These are phyloP conservation scores for Boletus reticulatus DNA, from an alignment of 768 basidiomycete genomes.

Conservation along the genomic window DNA sequence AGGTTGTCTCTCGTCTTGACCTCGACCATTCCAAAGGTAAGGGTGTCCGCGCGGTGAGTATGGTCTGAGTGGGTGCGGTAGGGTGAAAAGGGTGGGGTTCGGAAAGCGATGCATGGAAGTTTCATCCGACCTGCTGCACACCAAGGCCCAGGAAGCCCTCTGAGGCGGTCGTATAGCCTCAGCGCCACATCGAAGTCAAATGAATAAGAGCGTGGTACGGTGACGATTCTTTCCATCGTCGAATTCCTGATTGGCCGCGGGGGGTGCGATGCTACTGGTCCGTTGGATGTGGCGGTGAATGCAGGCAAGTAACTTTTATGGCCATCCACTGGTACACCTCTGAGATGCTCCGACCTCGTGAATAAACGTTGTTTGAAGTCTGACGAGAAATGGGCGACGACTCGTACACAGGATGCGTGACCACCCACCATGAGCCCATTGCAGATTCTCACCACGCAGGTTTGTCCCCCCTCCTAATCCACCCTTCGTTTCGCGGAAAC, in stretches of 20 bases:
- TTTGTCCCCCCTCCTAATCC: not conserved
- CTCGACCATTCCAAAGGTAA: not conserved
- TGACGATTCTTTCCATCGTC: not conserved
- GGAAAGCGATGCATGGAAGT: conserved; percentile 1
- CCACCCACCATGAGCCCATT: not conserved
- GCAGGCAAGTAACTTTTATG: not conserved
- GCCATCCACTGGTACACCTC: not conserved
- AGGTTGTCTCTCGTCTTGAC: not conserved
- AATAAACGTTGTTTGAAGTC: not conserved
- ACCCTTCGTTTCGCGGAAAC: not conserved
- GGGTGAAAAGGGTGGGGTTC: not conserved
- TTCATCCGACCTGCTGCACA: conserved; percentile 1
- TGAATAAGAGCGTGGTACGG: too few relatives aligned
- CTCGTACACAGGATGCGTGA: not conserved
- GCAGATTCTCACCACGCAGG: not conserved
- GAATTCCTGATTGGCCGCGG: not conserved
- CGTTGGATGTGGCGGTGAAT: not conserved
- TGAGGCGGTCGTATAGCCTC: not conserved
- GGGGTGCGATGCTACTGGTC: not conserved
- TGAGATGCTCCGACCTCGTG: not conserved
- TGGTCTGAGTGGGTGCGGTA: not conserved
- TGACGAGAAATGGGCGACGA: not conserved
- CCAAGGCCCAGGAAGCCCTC: not conserved
- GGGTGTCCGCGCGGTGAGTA: not conserved
- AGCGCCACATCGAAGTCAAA: not conserved